Evolutionary conservation across 2,329 filamentous ascomycete species (phyloP).

Genomic region (Talaromyces piceae): DNA sequence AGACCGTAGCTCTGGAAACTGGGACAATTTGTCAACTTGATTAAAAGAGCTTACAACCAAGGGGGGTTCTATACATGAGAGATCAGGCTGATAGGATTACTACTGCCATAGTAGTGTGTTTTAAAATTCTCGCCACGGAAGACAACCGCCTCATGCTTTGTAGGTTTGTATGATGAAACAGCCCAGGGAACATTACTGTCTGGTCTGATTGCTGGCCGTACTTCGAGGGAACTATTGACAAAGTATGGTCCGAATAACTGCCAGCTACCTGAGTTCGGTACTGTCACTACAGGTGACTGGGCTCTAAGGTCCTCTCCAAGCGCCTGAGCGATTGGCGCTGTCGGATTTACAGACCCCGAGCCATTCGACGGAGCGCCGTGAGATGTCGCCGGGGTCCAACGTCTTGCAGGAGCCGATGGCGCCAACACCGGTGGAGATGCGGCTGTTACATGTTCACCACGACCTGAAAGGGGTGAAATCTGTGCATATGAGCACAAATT

Average conservation of each 20-base stretch:
- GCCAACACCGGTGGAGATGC: neutral
- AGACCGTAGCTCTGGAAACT: slow-evolving; percentile 18
- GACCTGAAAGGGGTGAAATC: slow-evolving; percentile 1
- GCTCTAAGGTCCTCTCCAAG: neutral
- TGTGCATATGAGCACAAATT: slow-evolving; percentile 8
- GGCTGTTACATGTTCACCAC: neutral
- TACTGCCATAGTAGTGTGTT: slow-evolving; percentile 19
- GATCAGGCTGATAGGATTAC: slow-evolving; percentile 16
- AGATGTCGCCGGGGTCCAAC: neutral
- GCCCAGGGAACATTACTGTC: slow-evolving; percentile 1
- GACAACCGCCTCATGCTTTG: slow-evolving; percentile 12
- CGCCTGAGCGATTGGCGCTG: neutral
- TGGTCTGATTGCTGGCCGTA: slow-evolving; percentile 12
- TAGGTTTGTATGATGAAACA: neutral
- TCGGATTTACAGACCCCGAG: neutral
- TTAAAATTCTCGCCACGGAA: slow-evolving; percentile 18
- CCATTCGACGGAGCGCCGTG: neutral
- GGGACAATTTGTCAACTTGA: neutral
- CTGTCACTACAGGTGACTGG: neutral
- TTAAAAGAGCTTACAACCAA: neutral
- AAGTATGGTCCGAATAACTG: slow-evolving; percentile 1
- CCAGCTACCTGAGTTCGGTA: slow-evolving; percentile 8
- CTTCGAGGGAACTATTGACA: neutral
- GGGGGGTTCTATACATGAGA: slow-evolving; percentile 14
- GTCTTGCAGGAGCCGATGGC: neutral